phyloP scores from a whole-genome alignment of 1,284 basidiomycete genomes.

The Ceratobasidium sp. region DNA sequence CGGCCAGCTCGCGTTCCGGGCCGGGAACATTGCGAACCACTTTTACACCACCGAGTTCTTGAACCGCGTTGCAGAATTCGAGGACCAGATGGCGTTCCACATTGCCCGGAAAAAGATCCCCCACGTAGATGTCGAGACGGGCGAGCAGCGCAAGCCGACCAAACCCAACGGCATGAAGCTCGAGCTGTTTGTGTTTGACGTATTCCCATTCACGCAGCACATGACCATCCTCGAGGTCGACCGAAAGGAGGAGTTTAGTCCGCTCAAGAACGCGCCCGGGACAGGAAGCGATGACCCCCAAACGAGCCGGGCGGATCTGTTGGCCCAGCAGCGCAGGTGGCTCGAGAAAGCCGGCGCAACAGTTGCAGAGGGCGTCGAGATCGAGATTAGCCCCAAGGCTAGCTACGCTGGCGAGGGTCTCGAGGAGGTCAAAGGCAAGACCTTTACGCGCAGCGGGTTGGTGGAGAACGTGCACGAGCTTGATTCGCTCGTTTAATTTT shows the following conservation, averaged over 20 bases:
- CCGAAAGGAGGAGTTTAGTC: conserved; percentile 92
- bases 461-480: conserved; percentile 63
- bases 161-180: conserved; percentile 99
- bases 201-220: conserved; percentile 90
- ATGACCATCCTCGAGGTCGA: conserved; percentile 93
- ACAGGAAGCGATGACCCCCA: conserved; percentile 93
- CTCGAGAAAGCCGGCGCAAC: conserved; percentile 81
- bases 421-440: conserved; percentile 80
- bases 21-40: conserved; percentile 98
- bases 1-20: conserved; percentile 86
- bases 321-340: conserved; percentile 91
- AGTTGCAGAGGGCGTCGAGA: conserved; percentile 75
- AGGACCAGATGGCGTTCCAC: conserved; percentile 93
- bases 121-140: conserved; percentile 75
- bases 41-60: conserved; percentile 95
- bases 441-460: conserved; percentile 64
- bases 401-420: conserved; percentile 95
- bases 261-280: conserved; percentile 96
- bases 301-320: conserved; percentile 89
- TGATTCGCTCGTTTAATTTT: conserved; percentile 58
- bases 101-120: conserved; percentile 99
- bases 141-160: conserved; percentile 75
- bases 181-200: conserved; percentile 99
- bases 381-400: conserved; percentile 90
- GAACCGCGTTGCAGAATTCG: conserved; percentile 82